A percentile compares a stretch with the other conserved stretches of the same genome.
These are phyloP conservation scores for Paracorniculantispora psalliotae DNA, from an alignment of 2,329 filamentous ascomycete species.

Conservation along the genomic window DNA sequence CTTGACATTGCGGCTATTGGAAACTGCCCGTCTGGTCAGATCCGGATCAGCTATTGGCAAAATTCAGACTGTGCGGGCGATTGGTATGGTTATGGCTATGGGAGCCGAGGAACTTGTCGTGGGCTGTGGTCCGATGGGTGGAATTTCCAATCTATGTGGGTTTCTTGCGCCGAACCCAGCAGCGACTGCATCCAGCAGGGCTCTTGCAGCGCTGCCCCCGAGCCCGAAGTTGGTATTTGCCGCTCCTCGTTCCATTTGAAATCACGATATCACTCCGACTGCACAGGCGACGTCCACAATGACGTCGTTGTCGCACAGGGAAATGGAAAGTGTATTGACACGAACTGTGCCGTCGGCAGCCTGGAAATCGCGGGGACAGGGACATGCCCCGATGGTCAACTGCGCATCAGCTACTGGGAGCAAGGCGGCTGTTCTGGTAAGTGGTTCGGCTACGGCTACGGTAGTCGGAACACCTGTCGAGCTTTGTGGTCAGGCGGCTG, in stretches of 20 bases:
- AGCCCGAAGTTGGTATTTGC: not conserved
- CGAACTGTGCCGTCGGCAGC: constrained; percentile 3
- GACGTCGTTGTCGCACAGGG: not conserved
- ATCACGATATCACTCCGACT: not conserved
- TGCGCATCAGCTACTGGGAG: constrained; percentile 11
- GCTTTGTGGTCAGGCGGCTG: constrained; percentile 4
- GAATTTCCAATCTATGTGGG: constrained; percentile 3
- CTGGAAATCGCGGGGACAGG: not conserved
- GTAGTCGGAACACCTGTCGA: not conserved
- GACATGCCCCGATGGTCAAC: not conserved
- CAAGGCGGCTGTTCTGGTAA: not conserved
- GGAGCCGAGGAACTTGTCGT: constrained; percentile 1
- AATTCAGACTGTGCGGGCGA: not conserved
- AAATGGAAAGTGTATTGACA: constrained; percentile 10
- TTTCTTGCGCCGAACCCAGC: not conserved
- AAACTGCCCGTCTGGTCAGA: constrained; percentile 7
- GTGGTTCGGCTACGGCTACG: constrained; percentile 10
- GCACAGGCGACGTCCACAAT: constrained; percentile 11
- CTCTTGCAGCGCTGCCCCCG: not conserved
- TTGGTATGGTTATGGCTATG: constrained; percentile 12
- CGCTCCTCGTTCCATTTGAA: not conserved
- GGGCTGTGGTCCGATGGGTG: constrained; percentile 4
- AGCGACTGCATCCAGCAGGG: constrained; percentile 4
- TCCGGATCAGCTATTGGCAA: constrained; percentile 11
- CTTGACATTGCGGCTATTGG: not conserved